phyloP scores from a whole-genome alignment of 148 eudicot species.

The Fallopia convolvulus region DNA sequence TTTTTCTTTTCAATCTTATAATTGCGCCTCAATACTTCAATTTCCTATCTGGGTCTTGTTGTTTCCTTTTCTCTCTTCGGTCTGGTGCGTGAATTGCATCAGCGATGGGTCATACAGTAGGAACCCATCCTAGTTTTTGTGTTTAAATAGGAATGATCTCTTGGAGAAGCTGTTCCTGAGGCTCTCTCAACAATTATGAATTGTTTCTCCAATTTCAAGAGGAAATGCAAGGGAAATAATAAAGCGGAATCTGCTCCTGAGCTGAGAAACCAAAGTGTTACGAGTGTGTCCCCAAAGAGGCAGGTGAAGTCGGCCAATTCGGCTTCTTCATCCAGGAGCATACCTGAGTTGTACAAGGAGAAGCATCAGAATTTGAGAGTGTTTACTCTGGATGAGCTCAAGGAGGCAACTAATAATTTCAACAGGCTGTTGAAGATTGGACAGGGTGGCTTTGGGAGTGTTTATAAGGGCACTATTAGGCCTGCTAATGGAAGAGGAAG shows the following conservation, averaged over 20 bases:
- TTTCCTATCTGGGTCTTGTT: neutral
- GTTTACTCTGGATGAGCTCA: constrained; percentile 6
- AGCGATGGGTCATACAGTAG: neutral
- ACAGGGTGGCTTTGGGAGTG: constrained; percentile 16
- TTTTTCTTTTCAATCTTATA: too few relatives aligned
- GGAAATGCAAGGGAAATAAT: constrained; percentile 28
- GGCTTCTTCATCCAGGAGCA: constrained; percentile 11
- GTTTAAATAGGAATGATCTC: neutral
- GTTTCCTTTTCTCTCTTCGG: neutral
- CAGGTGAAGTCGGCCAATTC: constrained; percentile 27
- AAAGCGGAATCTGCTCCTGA: constrained; percentile 59
- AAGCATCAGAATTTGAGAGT: constrained; percentile 3
- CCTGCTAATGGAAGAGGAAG: neutral
- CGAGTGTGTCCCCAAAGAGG: neutral
- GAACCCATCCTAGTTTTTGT: neutral
- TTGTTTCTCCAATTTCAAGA: constrained; percentile 65
- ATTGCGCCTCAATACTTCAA: neutral
- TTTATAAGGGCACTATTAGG: constrained; percentile 10
- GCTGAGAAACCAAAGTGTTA: constrained; percentile 29
- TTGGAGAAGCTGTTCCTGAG: constrained; percentile 5
- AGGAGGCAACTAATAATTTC: constrained; percentile 11
- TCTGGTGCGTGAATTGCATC: neutral
- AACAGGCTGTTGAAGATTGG: constrained; percentile 13
- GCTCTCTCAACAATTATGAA: constrained; percentile 24
- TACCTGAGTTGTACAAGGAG: constrained; percentile 11